Evolutionary conservation across 2,329 filamentous ascomycete species (phyloP).

Genomic region (Talaromyces amestolkiae): DNA sequence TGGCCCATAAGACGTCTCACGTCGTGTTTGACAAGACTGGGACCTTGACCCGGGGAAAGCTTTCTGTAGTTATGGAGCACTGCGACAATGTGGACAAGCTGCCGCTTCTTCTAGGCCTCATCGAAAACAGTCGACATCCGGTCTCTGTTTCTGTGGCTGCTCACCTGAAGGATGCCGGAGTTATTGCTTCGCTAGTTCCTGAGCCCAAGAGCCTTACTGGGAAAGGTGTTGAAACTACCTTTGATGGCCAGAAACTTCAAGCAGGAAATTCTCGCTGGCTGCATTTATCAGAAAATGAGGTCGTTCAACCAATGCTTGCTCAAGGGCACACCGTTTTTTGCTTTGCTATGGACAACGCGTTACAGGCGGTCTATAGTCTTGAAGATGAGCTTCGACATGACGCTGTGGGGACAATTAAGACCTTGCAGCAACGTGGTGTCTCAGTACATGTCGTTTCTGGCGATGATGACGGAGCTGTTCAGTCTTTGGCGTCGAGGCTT

Average conservation of each 20-base stretch:
- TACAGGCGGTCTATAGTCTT: neutral
- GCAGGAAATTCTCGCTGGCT: slow-evolving; percentile 5
- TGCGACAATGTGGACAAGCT: neutral
- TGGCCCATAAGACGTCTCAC: neutral
- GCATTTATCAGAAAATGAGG: neutral
- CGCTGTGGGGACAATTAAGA: neutral
- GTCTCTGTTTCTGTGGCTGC: neutral
- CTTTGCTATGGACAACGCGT: neutral
- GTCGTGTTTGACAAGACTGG: slow-evolving; percentile 12
- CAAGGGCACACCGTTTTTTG: slow-evolving; percentile 2
- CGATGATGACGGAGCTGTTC: neutral
- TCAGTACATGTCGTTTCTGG: neutral
- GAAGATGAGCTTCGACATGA: neutral
- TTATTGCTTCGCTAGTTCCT: neutral
- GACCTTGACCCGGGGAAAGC: neutral
- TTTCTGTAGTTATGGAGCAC: neutral
- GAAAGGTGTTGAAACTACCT: neutral
- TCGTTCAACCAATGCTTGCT: neutral
- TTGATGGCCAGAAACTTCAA: neutral
- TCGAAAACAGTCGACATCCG: neutral
- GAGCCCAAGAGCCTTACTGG: neutral
- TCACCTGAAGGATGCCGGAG: neutral
- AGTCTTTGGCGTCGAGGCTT: neutral
- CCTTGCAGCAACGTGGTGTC: neutral
- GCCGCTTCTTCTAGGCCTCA: neutral